Evolutionary conservation across 2,329 filamentous ascomycete genomes (phyloP).

Genomic region (Dactylellina haptotyla): DNA sequence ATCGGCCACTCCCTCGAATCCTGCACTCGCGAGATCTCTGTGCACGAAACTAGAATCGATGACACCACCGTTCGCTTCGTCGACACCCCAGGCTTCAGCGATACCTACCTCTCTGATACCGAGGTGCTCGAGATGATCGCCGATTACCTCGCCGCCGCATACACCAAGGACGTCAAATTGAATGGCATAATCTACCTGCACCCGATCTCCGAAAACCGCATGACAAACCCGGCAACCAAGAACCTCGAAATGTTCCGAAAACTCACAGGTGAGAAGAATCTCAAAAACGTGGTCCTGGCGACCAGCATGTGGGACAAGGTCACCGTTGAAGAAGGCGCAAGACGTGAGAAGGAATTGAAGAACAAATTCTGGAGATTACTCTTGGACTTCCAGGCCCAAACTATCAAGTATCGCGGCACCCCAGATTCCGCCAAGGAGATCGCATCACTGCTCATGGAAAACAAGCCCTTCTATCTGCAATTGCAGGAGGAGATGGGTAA

Average conservation of each 20-base stretch:
- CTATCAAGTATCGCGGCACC: constrained; percentile 54
- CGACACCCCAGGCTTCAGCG: constrained; percentile 66
- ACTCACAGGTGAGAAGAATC: constrained; percentile 62
- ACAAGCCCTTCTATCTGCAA: constrained; percentile 86
- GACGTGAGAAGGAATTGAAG: constrained; percentile 44
- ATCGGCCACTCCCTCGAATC: constrained; percentile 61
- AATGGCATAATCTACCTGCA: constrained; percentile 65
- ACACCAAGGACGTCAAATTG: constrained; percentile 60
- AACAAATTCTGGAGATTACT: constrained; percentile 57
- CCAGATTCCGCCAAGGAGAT: constrained; percentile 51
- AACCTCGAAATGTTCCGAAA: constrained; percentile 64
- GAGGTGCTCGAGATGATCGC: constrained; percentile 64
- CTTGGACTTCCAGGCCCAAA: constrained; percentile 51
- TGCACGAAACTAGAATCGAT: constrained; percentile 43
- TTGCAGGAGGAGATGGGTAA: constrained; percentile 88
- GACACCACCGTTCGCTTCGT: constrained; percentile 59
- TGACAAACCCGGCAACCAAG: constrained; percentile 59
- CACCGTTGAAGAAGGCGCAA: constrained; percentile 55
- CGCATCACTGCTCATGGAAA: constrained; percentile 67
- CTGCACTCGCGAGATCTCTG: constrained; percentile 55
- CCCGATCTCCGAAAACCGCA: constrained; percentile 63
- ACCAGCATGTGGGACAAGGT: constrained; percentile 64
- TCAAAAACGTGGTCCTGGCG: constrained; percentile 62
- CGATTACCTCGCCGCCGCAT: constrained; percentile 60
- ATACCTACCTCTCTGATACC: constrained; percentile 63